Evolutionary conservation across 78 protist species (phyloP).

Genomic region (Dictyostelium brefeldianum): DNA sequence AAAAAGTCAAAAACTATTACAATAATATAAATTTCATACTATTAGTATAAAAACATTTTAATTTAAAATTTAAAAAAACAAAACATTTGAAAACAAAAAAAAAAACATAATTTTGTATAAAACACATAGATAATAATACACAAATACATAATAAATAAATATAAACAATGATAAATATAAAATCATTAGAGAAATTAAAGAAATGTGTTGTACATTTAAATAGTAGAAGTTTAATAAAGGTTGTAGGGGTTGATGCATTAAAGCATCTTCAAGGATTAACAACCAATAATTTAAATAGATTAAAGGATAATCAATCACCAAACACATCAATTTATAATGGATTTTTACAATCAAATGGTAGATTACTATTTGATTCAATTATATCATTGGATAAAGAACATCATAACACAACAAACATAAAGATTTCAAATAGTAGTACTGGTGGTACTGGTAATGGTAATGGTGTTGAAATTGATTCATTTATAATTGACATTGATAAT

Average conservation of each 20-base stretch:
- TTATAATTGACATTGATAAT: conserved; percentile 71
- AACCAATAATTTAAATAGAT: conserved; percentile 53
- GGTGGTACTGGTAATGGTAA: background rate
- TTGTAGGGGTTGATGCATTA: conserved; percentile 36
- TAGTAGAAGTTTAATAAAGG: conserved; percentile 40
- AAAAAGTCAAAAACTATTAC: too few species aligned
- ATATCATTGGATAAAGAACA: conserved; percentile 20
- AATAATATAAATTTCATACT: too few species aligned
- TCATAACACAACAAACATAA: background rate
- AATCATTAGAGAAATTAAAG: conserved; percentile 35
- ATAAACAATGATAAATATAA: conserved; percentile 22
- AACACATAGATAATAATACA: background rate
- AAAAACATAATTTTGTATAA: background rate
- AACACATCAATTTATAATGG: conserved; percentile 51
- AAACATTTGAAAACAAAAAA: background rate
- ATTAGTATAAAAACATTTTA: too few species aligned
- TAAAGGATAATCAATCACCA: conserved; percentile 46
- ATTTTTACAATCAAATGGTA: conserved; percentile 47
- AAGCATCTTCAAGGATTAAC: conserved; percentile 71
- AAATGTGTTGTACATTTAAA: conserved; percentile 65
- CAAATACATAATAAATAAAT: background rate
- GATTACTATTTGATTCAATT: conserved; percentile 71
- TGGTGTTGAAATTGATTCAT: background rate
- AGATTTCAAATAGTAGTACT: background rate
- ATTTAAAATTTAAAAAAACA: background rate